Conservation (phyloP, 1,139 yeast genomes). For the Magnusiomyces clavatus region DNA sequence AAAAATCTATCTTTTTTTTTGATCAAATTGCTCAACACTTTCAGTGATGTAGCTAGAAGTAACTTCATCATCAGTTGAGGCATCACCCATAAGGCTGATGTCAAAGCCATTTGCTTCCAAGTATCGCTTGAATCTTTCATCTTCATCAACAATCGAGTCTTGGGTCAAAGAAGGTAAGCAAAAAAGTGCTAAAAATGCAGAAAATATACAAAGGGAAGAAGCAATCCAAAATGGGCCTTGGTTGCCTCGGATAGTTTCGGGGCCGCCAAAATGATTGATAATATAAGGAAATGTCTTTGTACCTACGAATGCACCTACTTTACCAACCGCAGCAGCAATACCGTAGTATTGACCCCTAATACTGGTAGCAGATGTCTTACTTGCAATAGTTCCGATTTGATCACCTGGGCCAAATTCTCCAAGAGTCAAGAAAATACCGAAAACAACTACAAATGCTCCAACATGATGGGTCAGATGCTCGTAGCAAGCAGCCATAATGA, state of each 20-base stretch:
- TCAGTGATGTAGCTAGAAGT: background rate
- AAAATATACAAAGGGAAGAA: conserved; percentile 63
- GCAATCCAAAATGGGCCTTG: conserved; percentile 80
- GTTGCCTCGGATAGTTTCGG: conserved; percentile 41
- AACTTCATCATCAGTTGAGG: background rate
- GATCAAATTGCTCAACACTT: background rate
- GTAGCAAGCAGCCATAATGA: conserved; percentile 71
- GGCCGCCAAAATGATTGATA: conserved; percentile 45
- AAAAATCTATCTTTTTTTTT: background rate
- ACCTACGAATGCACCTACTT: conserved; percentile 57
- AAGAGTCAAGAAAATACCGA: conserved; percentile 75
- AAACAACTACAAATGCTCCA: conserved; percentile 75
- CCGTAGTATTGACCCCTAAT: conserved; percentile 89
- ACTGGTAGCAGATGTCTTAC: conserved; percentile 80
- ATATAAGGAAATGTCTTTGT: conserved; percentile 79
- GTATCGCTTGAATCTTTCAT: conserved; percentile 57
- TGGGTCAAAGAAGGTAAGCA: conserved; percentile 77
- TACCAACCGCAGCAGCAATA: conserved; percentile 66
- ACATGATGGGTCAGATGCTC: conserved; percentile 48
- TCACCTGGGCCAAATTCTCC: conserved; percentile 97
- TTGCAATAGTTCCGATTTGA: conserved; percentile 78
- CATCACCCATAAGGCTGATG: conserved; percentile 23
- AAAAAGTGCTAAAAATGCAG: conserved; percentile 62
- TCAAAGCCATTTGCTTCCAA: conserved; percentile 36
- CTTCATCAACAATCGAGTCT: conserved; percentile 74